These are phyloP conservation scores for Boletus semigastroideus DNA, from an alignment of 1,284 basidiomycete genomes.

Conservation along the genomic window DNA sequence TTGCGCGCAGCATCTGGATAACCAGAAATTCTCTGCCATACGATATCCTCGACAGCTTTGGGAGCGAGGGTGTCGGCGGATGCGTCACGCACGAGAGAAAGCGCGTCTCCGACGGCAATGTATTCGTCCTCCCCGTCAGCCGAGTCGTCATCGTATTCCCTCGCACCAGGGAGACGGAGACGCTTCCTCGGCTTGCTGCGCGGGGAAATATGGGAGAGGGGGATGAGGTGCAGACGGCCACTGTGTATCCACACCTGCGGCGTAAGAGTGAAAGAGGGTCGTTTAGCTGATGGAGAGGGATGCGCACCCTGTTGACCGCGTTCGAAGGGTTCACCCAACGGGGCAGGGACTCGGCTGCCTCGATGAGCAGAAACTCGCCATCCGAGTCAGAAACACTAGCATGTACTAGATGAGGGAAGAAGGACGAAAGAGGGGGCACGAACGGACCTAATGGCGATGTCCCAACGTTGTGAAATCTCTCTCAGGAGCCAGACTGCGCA, in stretches of 20 bases:
- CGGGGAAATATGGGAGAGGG: slow-evolving; percentile 71
- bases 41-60: slow-evolving; percentile 53
- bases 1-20: slow-evolving; percentile 69
- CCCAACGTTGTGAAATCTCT: slow-evolving; percentile 75
- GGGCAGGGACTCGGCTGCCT: slow-evolving; percentile 90
- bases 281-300: slow-evolving; percentile 30
- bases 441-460: slow-evolving; percentile 68
- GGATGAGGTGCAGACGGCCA: slow-evolving; percentile 83
- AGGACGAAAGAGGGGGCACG: slow-evolving; percentile 5
- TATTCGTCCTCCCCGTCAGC: slow-evolving; percentile 51
- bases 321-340: slow-evolving; percentile 91
- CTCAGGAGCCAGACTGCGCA: slow-evolving; percentile 84
- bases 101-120: slow-evolving; percentile 64
- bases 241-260: slow-evolving; percentile 86
- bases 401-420: slow-evolving; percentile 5
- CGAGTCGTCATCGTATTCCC: slow-evolving; percentile 52
- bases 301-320: slow-evolving; percentile 85
- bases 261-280: slow-evolving; percentile 23
- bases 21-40: slow-evolving; percentile 71
- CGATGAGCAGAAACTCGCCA: slow-evolving; percentile 95
- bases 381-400: slow-evolving; percentile 83
- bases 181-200: slow-evolving; percentile 54
- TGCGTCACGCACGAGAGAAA: slow-evolving; percentile 60
- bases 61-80: slow-evolving; percentile 58
- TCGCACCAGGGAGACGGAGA: slow-evolving; percentile 39